phyloP scores from a whole-genome alignment of 306 rosid species.

The Bauhinia variegata region DNA sequence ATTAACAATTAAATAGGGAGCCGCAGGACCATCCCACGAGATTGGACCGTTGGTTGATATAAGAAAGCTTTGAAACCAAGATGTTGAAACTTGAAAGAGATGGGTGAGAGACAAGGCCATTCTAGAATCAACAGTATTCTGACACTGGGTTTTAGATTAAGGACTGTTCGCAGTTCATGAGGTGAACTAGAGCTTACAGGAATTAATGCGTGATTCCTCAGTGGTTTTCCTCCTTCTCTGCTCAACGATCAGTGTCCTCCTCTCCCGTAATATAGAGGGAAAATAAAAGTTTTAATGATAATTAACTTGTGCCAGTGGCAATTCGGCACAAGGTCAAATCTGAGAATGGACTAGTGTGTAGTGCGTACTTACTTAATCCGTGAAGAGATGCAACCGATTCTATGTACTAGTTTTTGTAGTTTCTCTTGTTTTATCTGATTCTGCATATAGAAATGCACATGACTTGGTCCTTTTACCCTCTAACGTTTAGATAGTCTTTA shows the following conservation, averaged over 20 bases:
- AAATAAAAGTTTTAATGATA: too few relatives aligned
- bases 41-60: conserved; percentile 29
- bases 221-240: too few relatives aligned
- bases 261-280: too few relatives aligned
- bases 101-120: conserved; percentile 38
- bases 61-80: conserved; percentile 35
- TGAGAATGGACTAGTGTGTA: conserved; percentile 8
- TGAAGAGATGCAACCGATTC: conserved; percentile 19
- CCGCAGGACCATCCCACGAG: background rate
- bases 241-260: too few relatives aligned
- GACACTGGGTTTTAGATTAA: too few relatives aligned
- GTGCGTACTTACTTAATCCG: conserved; percentile 1
- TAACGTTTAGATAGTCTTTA: background rate
- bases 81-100: conserved; percentile 49
- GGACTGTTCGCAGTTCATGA: too few relatives aligned
- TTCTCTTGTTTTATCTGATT: conserved; percentile 33
- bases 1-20: conserved; percentile 24
- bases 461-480: conserved; percentile 32
- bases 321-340: conserved; percentile 8
- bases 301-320: too few relatives aligned
- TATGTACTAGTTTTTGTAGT: conserved; percentile 31
- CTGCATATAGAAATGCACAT: conserved; percentile 28
- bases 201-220: too few relatives aligned
- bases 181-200: too few relatives aligned
- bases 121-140: conserved; percentile 19